Percentiles rank a stretch among this genome's conserved stretches.
These are phyloP conservation scores for Sequoiadendron giganteum DNA, from an alignment of 75 land plant genomes.

Conservation along the genomic window DNA sequence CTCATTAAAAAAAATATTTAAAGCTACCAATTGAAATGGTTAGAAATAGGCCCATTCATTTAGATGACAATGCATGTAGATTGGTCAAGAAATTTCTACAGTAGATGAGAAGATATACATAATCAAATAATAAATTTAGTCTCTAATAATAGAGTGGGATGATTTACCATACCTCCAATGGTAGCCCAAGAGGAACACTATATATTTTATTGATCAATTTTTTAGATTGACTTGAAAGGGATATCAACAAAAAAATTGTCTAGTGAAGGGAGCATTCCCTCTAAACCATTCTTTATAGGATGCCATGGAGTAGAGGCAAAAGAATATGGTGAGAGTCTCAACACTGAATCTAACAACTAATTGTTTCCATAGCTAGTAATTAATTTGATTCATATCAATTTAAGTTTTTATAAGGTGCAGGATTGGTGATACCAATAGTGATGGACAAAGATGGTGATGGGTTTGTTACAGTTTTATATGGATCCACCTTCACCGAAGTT, in stretches of 20 bases:
- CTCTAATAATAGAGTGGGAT: too few relatives aligned
- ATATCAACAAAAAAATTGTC: constrained; percentile 66
- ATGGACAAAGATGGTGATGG: constrained; percentile 58
- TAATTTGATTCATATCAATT: not conserved
- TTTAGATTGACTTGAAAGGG: constrained; percentile 62
- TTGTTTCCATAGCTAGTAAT: not conserved
- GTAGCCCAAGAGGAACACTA: too few relatives aligned
- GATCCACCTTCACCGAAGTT: constrained; percentile 55
- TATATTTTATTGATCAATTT: not conserved
- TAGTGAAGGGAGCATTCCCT: constrained; percentile 65
- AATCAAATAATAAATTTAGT: too few relatives aligned
- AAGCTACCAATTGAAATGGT: too few relatives aligned
- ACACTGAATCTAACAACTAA: not conserved
- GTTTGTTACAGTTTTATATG: constrained; percentile 57
- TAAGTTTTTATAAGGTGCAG: constrained; percentile 18
- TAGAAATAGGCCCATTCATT: too few relatives aligned
- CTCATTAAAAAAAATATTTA: too few relatives aligned
- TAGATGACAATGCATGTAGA: too few relatives aligned
- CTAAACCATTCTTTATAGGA: constrained; percentile 81
- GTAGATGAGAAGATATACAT: too few relatives aligned
- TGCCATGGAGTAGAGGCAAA: constrained; percentile 64
- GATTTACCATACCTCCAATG: too few relatives aligned
- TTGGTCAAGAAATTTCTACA: too few relatives aligned
- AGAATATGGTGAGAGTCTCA: constrained; percentile 59
- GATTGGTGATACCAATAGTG: constrained; percentile 70